phyloP scores from a whole-genome alignment of 495 filamentous ascomycete genomes.

The Trypethelium eluteriae region DNA sequence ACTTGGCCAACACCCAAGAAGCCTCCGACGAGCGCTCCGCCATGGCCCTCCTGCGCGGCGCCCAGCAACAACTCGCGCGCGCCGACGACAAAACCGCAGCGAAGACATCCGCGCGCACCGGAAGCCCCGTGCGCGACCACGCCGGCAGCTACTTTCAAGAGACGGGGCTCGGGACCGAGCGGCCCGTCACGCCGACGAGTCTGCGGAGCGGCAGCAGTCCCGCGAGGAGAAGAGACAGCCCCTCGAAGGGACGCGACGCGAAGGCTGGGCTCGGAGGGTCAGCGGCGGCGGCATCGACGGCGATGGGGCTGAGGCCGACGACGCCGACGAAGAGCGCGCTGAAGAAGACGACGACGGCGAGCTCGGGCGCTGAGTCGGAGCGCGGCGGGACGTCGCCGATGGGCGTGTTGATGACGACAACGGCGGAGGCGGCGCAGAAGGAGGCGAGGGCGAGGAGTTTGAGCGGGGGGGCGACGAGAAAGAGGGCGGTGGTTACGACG shows the following conservation, averaged over 20 bases:
- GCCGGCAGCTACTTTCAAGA: background rate
- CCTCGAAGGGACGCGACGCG: background rate
- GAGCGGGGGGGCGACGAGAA: background rate
- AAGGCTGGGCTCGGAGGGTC: background rate
- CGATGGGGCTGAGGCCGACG: background rate
- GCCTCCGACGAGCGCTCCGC: conserved; percentile 3
- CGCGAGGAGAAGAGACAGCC: background rate
- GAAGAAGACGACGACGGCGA: background rate
- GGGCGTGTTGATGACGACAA: background rate
- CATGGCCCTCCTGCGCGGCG: background rate
- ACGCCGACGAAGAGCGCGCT: conserved; percentile 6
- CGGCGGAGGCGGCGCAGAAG: background rate
- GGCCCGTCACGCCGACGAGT: conserved; percentile 6
- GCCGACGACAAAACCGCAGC: background rate
- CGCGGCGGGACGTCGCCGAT: background rate
- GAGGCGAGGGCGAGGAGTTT: conserved; percentile 3
- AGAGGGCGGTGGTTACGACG: background rate
- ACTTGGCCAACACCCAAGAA: background rate
- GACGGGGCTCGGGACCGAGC: background rate
- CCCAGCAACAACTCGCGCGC: background rate
- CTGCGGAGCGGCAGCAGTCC: background rate
- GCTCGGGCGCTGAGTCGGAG: no score
- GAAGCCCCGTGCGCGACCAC: background rate
- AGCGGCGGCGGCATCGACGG: background rate
- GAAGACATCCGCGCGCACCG: background rate